phyloP scores from a whole-genome alignment of 2,329 filamentous ascomycete genomes.

The Microcyclosporella mali region DNA sequence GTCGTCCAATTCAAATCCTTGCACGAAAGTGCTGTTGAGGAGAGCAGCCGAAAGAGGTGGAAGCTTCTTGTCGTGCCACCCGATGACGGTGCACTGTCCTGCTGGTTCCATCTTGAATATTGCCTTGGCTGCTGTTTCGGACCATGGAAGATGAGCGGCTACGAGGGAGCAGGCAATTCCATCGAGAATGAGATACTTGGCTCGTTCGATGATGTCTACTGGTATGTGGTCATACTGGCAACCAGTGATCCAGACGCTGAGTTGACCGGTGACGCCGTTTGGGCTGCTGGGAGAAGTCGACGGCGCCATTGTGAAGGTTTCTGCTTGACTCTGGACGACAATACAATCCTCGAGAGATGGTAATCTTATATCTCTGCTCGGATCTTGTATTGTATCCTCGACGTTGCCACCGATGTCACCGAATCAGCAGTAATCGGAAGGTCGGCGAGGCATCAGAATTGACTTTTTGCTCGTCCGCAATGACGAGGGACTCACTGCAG shows the following conservation, averaged over 20 bases:
- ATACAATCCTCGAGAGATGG: no score
- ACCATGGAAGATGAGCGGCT: slow-evolving; percentile 9
- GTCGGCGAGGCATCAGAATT: no score
- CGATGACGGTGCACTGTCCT: slow-evolving; percentile 9
- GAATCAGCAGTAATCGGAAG: no score
- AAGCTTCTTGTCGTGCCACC: slow-evolving; percentile 7
- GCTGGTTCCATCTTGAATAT: slow-evolving; percentile 9
- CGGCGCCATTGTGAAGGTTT: slow-evolving; percentile 5
- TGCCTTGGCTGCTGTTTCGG: slow-evolving; percentile 6
- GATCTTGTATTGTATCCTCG: no score
- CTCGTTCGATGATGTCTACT: slow-evolving; percentile 8
- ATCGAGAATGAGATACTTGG: slow-evolving; percentile 8
- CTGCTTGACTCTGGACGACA: no score
- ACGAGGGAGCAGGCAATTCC: slow-evolving; percentile 9
- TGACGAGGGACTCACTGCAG: no score
- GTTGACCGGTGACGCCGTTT: slow-evolving; percentile 3
- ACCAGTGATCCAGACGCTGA: slow-evolving; percentile 5
- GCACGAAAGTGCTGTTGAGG: slow-evolving; percentile 9
- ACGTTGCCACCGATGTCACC: no score
- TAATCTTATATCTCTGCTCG: no score
- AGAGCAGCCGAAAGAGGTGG: slow-evolving; percentile 4
- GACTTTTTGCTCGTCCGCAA: no score
- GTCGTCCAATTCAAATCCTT: slow-evolving; percentile 10
- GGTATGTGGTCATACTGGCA: slow-evolving; percentile 1
- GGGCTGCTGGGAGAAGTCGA: slow-evolving; percentile 4